A percentile compares a stretch with the other conserved stretches of the same genome.
These are phyloP conservation scores for Fusarium penzigii DNA, from an alignment of 2,329 filamentous ascomycete species.

Conservation along the genomic window DNA sequence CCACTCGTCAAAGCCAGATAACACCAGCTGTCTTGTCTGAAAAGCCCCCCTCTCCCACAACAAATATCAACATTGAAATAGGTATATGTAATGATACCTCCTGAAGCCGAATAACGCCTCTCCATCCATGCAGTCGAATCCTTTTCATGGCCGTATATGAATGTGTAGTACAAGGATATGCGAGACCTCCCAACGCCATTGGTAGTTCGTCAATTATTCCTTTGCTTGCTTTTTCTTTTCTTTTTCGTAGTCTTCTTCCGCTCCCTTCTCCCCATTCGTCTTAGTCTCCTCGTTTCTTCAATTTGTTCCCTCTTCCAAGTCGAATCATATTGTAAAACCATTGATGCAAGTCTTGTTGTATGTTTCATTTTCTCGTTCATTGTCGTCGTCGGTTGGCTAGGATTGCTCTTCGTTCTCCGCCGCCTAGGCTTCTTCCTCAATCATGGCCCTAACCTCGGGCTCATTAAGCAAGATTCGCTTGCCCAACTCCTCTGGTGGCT, in stretches of 20 bases:
- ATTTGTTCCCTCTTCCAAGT: background rate
- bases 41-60: conserved; percentile 1
- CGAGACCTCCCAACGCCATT: conserved; percentile 26
- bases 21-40: background rate
- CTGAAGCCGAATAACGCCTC: conserved; percentile 24
- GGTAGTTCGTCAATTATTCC: conserved; percentile 19
- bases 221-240: conserved; percentile 1
- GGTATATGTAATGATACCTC: conserved; percentile 28
- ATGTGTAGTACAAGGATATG: conserved; percentile 17
- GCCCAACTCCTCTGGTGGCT: conserved; percentile 74
- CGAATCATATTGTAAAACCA: conserved; percentile 14
- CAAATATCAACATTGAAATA: conserved; percentile 20
- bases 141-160: conserved; percentile 23
- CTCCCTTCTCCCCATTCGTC: no score
- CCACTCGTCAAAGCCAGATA: conserved; percentile 3
- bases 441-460: conserved; percentile 52
- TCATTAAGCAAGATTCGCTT: conserved; percentile 71
- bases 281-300: background rate
- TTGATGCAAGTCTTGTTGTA: conserved; percentile 11
- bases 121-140: conserved; percentile 22
- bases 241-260: no score
- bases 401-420: conserved; percentile 7
- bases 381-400: conserved; percentile 1
- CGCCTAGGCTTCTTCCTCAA: conserved; percentile 44
- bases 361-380: background rate